Base-by-base conservation (phyloP, 2,329 filamentous ascomycete genomes). In the Hysterium pulicare region DNA sequence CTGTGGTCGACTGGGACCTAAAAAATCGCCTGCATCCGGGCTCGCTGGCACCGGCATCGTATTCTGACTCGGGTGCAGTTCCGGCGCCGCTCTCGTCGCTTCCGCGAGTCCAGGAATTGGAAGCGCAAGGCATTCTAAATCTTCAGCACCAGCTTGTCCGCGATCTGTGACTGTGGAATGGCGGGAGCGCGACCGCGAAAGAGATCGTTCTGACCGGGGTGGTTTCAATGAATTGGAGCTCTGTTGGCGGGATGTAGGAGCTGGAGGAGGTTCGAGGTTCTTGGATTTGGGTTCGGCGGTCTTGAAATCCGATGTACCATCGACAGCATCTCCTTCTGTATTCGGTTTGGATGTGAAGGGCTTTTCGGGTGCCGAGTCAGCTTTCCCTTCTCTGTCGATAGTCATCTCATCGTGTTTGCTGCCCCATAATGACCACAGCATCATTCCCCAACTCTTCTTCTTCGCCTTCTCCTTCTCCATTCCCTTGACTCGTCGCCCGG, bases 391-490 rank as follows among this genome's bases (percentile, higher is more conserved):
- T 30, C 63, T 58, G 10, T 47, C 57, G 36, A 67, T 58, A 0
- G 86, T 86, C 48, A 76, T 76, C 64, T 91, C 79, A 60, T 97
- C 93, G 59, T 96, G 89, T 61, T 87, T 94, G 34, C 85, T 90
- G 11, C 88, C 90, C 86, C 90, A 94, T 1, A 84, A 74, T 38
- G 83, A 86, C 91, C 91, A 97, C 50, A 96, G 71, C 2, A 83
- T 81, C 64, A 96, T 73, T 6, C 86, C 87, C 67, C 85, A 80
- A 50, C 86, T 90, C 73, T 79, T 83, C 51, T 74, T 82, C 59
- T 77, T 76, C 54, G 73, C 74, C 48, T 76, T 74, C n/a, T 73
- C 64, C 51, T 61, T 59, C 42, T 68, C 64, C 70, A 46, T 73
- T 59, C 36, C 72, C 26, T 70, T 70, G 49, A 74, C 76, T 45